A percentile compares a stretch with the other conserved stretches of the same genome.
Evolutionary conservation across 305 asterid genomes (phyloP).

Genomic region (Rubia balearica): DNA sequence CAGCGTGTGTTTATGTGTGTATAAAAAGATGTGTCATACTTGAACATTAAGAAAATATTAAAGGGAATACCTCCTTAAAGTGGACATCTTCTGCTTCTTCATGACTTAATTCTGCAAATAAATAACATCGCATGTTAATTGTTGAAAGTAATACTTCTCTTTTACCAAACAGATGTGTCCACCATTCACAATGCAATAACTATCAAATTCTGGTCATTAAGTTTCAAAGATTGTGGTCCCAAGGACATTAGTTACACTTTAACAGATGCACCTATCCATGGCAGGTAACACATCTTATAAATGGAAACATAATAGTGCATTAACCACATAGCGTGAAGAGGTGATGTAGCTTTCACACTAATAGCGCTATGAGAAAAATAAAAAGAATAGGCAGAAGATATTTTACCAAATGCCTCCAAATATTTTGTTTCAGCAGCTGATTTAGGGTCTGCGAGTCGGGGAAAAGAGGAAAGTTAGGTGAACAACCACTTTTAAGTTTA

Average conservation of each 20-base stretch:
- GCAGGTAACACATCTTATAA: background rate
- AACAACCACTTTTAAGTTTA: conserved; percentile 10
- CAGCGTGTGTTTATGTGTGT: background rate
- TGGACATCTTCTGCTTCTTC: conserved; percentile 92
- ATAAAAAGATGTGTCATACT: conserved; percentile 9
- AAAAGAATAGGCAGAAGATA: conserved; percentile 17
- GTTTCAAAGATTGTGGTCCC: background rate
- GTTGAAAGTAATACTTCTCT: background rate
- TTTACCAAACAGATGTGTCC: background rate
- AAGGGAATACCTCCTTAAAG: conserved; percentile 70
- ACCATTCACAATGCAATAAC: background rate
- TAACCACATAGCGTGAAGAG: background rate
- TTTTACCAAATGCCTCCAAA: conserved; percentile 69
- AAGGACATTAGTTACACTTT: background rate
- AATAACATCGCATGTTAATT: background rate
- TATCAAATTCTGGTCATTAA: background rate
- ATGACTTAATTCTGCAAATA: conserved; percentile 75
- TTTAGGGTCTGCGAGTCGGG: conserved; percentile 66
- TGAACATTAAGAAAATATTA: conserved; percentile 14
- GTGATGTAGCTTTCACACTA: background rate
- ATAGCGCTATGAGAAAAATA: background rate
- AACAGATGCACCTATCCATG: conserved; percentile 6
- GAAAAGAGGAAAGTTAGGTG: conserved; percentile 17
- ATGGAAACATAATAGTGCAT: background rate
- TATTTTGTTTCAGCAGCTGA: conserved; percentile 71